Evolutionary conservation across 805 yeast genomes (phyloP), one percentile per base, ranked within the genome.

Genomic region (Grigorovia transvaalensis): DNA sequence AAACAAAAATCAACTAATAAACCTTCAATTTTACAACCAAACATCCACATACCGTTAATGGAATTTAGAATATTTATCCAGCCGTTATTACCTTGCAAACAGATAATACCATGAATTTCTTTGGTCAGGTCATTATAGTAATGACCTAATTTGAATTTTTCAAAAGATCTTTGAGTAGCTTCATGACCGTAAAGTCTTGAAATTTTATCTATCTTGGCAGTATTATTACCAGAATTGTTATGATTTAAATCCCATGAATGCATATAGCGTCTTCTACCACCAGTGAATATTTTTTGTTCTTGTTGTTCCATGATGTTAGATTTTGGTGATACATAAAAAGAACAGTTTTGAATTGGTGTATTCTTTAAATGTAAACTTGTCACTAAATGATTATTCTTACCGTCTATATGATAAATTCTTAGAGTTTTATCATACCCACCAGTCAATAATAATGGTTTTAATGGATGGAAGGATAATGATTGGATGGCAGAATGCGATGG

Each of bases 401-500:
- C 97, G 66, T 93, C 98, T 49, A 90, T 80, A 63, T 91, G 95
- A 66, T 83, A 93, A 13, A 93, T 74, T 58, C 99, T 76, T 51
- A 93, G 66, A 0, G 96, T 85, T 58, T 87, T 77, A 67, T 93
- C 99, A 65, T 84, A 90, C 20, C 99, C 99, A 52, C 93, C 95
- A 0, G 96, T 86, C 50, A 93, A 70, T 46, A 91, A 71, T 33
- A 93, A 72, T 44, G 99, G 96, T 48, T 65, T 63, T 8, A 76
- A 71, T 9, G 86, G 87, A 67, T 93, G 99, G 77, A 93, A 93
- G 5, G 85, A 75, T 43, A 93, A 62, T 0, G 91, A 72, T 69
- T 88, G 97, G n/a, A 93, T 79, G 0, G 89, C 96, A 0, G 96
- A 77, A 56, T 75, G 79, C 3, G 96, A 80, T 4, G 79, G 70